Evolutionary conservation across 2,329 filamentous ascomycete genomes (phyloP), one percentile per base, ranked within the genome.

Genomic region (Esteya vermicola): DNA sequence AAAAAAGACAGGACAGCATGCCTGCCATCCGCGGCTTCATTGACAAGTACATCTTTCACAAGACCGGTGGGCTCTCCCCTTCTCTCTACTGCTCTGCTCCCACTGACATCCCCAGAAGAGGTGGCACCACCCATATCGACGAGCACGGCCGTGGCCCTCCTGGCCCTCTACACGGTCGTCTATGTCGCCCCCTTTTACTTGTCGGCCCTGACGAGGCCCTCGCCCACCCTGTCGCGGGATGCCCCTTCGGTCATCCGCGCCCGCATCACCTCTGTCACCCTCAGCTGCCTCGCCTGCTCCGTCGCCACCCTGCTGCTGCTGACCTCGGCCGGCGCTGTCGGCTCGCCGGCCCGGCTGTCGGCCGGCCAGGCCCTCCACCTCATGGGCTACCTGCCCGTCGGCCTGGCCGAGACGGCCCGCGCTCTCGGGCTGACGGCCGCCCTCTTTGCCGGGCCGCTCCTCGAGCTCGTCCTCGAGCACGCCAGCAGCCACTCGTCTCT

Each of bases 171-270:
- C 61, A 93, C 85, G n/a, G 58, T 86, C 50, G 62, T 85, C 63
- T 98, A 96, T 62, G 84, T 98, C 51, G 64, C 83, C 4, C 89
- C 91, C 20, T 85, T 96, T 60, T 95, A 98, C 65, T 67, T 89
- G 47, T 91, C 81, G 18, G 60, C 75, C 4, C 70, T 75, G 18
- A 93, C 89, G 6, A 76, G 88, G 39, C 86, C 88, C 7, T 91
- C 85, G 8, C 71, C 75, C 21, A 75, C 70, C 40, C 72, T 93
- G 22, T 84, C 83, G 45, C 78, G 91, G 54, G 88, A 96, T 72
- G 81, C 85, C 22, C 85, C 88, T 9, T 80, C 81, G 10, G 85
- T 93, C 38, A 96, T 98, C 61, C 80, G 79, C 50, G 83, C 85
- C 42, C 79, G 91, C 50, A 81, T 94, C 51, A 72, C 80, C 41